Percentiles rank a stretch among this genome's conserved stretches.
Conservation (phyloP, 202 grass and related monocot species). For the Setaria viridis region DNA sequence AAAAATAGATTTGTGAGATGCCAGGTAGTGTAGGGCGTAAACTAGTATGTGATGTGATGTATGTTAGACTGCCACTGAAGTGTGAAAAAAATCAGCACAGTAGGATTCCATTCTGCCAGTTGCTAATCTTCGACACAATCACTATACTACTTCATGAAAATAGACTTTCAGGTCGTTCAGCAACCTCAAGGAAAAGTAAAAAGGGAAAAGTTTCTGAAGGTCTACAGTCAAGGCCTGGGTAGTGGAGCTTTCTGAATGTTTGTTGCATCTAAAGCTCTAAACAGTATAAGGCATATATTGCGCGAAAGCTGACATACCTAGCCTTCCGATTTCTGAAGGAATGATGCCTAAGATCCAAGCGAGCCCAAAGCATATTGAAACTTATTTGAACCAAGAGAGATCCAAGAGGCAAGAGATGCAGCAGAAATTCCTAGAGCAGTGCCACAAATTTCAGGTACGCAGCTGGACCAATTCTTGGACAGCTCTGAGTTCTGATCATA, state of each 20-base stretch:
- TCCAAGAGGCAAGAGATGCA: conserved; percentile 65
- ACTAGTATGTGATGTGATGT: not conserved
- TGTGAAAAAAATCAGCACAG: conserved; percentile 25
- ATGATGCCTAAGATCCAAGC: conserved; percentile 59
- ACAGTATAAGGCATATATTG: conserved; percentile 9
- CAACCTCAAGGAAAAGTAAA: not conserved
- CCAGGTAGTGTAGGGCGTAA: not conserved
- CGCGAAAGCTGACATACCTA: conserved; percentile 19
- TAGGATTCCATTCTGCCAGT: conserved; percentile 31
- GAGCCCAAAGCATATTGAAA: conserved; percentile 63
- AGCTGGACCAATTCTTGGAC: not conserved
- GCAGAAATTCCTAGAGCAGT: conserved; percentile 72
- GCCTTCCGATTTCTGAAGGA: conserved; percentile 51
- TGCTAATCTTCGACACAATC: not conserved
- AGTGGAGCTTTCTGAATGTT: conserved; percentile 9
- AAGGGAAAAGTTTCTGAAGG: not conserved
- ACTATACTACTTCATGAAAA: not conserved
- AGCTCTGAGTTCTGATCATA: not conserved
- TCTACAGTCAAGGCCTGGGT: not conserved
- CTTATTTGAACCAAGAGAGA: conserved; percentile 69
- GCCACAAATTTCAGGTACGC: conserved; percentile 65
- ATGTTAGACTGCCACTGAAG: not conserved
- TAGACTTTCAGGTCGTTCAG: not conserved
- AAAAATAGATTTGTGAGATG: conserved; percentile 16
- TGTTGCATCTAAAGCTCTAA: not conserved